A percentile compares a stretch with the other conserved stretches of the same genome.
Evolutionary conservation across 257 asterid species (phyloP).

Genomic region (Fraxinus americana): DNA sequence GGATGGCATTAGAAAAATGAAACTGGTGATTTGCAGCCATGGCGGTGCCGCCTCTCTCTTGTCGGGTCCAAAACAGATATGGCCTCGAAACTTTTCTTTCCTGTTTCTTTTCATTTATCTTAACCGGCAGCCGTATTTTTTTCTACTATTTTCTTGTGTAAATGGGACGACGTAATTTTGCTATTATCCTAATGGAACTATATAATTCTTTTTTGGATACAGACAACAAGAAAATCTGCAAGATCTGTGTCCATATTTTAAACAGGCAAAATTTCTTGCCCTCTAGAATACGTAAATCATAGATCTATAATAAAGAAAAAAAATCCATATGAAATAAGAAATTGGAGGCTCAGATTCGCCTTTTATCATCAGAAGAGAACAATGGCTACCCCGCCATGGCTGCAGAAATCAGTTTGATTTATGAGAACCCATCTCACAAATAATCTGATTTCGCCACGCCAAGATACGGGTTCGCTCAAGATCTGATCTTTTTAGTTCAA

Average conservation of each 20-base stretch:
- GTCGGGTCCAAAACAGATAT: too few relatives aligned
- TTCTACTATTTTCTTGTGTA: too few relatives aligned
- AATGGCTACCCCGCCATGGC: constrained; percentile 6
- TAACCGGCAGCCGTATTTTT: too few relatives aligned
- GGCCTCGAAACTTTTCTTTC: too few relatives aligned
- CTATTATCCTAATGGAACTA: too few relatives aligned
- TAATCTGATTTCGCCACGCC: not conserved
- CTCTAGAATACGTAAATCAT: not conserved
- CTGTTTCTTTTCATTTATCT: too few relatives aligned
- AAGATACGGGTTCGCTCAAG: not conserved
- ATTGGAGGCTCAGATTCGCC: constrained; percentile 14
- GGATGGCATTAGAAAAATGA: too few relatives aligned
- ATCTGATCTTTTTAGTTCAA: not conserved
- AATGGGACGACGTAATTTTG: too few relatives aligned
- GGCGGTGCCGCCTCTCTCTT: too few relatives aligned
- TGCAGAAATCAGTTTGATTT: not conserved
- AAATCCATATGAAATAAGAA: not conserved
- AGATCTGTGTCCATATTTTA: not conserved
- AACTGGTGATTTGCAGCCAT: too few relatives aligned
- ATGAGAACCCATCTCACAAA: not conserved
- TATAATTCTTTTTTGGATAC: too few relatives aligned
- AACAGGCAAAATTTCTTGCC: not conserved
- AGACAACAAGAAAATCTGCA: not conserved
- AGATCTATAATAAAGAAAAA: not conserved
- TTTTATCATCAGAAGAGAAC: not conserved